Evolutionary conservation across 1,139 yeast genomes (phyloP), one percentile per base, ranked within the genome.

Genomic region (Scheffersomyces lignicola): DNA sequence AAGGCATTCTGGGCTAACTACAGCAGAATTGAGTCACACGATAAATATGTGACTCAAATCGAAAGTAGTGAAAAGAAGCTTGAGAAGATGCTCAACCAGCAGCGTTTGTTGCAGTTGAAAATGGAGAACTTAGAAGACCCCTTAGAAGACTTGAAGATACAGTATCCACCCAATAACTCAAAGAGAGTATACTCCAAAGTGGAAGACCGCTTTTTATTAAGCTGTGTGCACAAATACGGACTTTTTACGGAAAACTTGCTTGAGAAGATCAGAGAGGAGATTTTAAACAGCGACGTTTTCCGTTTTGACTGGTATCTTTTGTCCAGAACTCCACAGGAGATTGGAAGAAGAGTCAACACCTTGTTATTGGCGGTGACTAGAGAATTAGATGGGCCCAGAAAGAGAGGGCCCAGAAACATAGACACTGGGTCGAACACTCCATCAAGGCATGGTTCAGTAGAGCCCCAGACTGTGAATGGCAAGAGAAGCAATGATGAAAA

Each of bases 81-180:
- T 13, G 81, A 79, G 30, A 84, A 76, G 51, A 61, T 83, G 27
- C 59, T 62, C 33, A 69, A 73, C 33, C 97, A 90, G 54, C 82
- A 83, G 49, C 76, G 73, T 41, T 62, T 88, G 11, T 66, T 92
- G 31, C 71, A 72, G 11, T 63, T 64, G 31, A 90, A 90, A 54
- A 73, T 92, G 46, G 78, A 73, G 34, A 71, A 71, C 38, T 72
- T 77, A 37, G 68, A 69, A 10, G 83, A 82, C 34, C 97, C 97
- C 1, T 59, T 89, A 34, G 83, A 84, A 42, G 88, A 88, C 38
- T 62, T 92, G 58, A 69, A 66, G 16, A 81, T 92, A 27, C 83
- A 77, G 38, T 89, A 89, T 49, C 97, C 97, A 0, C 94, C 95
- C n/a, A 88, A 88, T 52, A 89, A 88, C 54, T 88, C 97, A 24